Conservation (phyloP, 73 alveolate species). For the Paraurostyla sp. region DNA sequence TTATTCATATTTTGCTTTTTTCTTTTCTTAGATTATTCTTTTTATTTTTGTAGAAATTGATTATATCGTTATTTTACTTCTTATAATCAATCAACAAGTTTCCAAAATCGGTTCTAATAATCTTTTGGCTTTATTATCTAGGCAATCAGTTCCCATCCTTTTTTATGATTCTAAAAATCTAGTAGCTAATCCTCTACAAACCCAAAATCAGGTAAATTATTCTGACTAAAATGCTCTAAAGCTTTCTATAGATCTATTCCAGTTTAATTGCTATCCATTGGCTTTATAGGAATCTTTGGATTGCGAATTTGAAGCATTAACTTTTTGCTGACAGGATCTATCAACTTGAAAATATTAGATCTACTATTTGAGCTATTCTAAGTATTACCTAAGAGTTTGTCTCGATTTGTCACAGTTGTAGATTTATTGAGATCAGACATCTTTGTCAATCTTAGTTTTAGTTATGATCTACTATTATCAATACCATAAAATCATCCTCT, state of each 20-base stretch:
- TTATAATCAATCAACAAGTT: not conserved
- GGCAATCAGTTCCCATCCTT: slow-evolving; percentile 36
- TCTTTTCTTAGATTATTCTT: not conserved
- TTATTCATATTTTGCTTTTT: not conserved
- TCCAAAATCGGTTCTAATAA: not conserved
- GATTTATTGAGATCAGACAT: too few species aligned
- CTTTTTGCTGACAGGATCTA: slow-evolving; percentile 10
- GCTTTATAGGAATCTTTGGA: slow-evolving; percentile 14
- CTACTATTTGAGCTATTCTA: not conserved
- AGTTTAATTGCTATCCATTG: not conserved
- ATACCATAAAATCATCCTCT: too few species aligned
- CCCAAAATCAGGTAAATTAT: slow-evolving; percentile 4
- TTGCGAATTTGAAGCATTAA: not conserved
- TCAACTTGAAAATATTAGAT: not conserved
- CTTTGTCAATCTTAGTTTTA: too few species aligned
- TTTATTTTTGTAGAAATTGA: not conserved
- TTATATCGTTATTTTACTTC: not conserved
- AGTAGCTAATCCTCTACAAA: not conserved
- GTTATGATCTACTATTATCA: too few species aligned
- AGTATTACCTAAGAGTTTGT: not conserved
- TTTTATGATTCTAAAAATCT: not conserved
- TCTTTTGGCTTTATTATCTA: not conserved
- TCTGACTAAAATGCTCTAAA: not conserved
- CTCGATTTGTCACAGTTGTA: too few species aligned
- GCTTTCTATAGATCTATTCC: not conserved